Evolutionary conservation across 1,284 basidiomycete species (phyloP).

Genomic region (Sporisorium reilianum): DNA sequence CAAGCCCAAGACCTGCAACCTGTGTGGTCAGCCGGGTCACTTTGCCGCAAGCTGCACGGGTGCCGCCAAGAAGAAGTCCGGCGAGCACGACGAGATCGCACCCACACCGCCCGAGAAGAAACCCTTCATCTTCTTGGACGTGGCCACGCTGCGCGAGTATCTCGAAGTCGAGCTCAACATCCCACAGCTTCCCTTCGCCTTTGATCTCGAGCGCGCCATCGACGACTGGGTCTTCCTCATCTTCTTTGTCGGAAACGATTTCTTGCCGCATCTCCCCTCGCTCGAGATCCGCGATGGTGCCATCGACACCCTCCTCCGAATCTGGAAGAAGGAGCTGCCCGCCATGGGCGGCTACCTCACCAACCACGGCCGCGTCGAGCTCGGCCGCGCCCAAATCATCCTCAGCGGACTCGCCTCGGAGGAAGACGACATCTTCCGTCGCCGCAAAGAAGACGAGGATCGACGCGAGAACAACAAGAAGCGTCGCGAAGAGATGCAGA

Average conservation of each 20-base stretch:
- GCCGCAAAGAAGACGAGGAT: conserved; percentile 87
- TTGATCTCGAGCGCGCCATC: conserved; percentile 90
- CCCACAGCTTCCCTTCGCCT: conserved; percentile 74
- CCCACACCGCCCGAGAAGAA: conserved; percentile 77
- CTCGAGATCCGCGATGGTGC: conserved; percentile 98
- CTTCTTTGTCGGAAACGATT: conserved; percentile 97
- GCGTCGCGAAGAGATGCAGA: conserved; percentile 77
- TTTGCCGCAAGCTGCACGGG: conserved; percentile 87
- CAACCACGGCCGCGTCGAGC: conserved; percentile 87
- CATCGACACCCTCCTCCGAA: conserved; percentile 88
- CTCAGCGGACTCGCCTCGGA: conserved; percentile 92
- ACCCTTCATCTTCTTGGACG: conserved; percentile 93
- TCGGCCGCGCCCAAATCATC: conserved; percentile 89
- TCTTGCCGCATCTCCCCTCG: conserved; percentile 94
- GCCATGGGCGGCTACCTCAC: conserved; percentile 92
- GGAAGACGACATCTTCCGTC: conserved; percentile 77
- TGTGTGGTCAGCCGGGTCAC: conserved; percentile 94
- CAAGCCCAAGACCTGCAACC: conserved; percentile 78
- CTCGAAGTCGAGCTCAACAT: conserved; percentile 90
- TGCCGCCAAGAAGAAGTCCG: conserved; percentile 64
- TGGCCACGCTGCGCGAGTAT: conserved; percentile 95
- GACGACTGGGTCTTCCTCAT: conserved; percentile 97
- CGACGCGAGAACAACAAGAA: conserved; percentile 85
- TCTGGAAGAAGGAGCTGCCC: conserved; percentile 94
- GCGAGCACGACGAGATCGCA: conserved; percentile 71